Conservation (phyloP, 805 yeast species). For the Saturnispora hagleri region DNA sequence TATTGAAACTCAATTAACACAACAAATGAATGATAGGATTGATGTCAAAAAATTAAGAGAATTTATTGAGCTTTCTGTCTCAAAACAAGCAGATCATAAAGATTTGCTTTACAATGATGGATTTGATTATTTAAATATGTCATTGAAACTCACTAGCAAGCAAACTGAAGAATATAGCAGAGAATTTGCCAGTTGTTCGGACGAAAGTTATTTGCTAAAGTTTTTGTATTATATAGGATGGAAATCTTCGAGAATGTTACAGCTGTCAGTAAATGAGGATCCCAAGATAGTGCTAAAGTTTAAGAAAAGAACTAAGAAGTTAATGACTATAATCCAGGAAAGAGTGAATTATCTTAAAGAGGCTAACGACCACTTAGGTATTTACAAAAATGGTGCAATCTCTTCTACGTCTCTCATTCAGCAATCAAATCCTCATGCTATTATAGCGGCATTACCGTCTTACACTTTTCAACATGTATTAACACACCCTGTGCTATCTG, state of each 20-base stretch:
- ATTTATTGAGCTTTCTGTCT: slow-evolving; percentile 1
- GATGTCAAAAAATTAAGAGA: slow-evolving; percentile 62
- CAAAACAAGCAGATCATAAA: background rate
- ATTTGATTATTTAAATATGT: background rate
- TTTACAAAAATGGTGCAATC: background rate
- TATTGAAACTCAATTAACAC: slow-evolving; percentile 50
- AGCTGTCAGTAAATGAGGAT: slow-evolving; percentile 8
- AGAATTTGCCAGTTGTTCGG: background rate
- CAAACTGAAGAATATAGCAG: background rate
- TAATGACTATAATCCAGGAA: background rate
- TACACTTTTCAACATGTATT: slow-evolving; percentile 7
- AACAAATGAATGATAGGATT: slow-evolving; percentile 58
- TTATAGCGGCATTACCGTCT: slow-evolving; percentile 1
- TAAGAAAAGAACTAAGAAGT: slow-evolving; percentile 4
- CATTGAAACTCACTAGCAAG: background rate
- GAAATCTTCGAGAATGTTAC: slow-evolving; percentile 2
- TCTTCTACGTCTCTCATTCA: background rate
- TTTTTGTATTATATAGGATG: slow-evolving; percentile 1
- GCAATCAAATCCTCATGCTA: no score
- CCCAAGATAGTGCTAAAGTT: slow-evolving; percentile 8
- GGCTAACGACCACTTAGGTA: background rate
- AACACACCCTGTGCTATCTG: slow-evolving; percentile 16
- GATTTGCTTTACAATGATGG: background rate
- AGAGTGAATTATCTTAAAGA: background rate
- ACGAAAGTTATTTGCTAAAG: slow-evolving; percentile 1